These are phyloP conservation scores for Cyphellophora attinorum DNA, from an alignment of 2,329 filamentous ascomycete species.

Conservation along the genomic window DNA sequence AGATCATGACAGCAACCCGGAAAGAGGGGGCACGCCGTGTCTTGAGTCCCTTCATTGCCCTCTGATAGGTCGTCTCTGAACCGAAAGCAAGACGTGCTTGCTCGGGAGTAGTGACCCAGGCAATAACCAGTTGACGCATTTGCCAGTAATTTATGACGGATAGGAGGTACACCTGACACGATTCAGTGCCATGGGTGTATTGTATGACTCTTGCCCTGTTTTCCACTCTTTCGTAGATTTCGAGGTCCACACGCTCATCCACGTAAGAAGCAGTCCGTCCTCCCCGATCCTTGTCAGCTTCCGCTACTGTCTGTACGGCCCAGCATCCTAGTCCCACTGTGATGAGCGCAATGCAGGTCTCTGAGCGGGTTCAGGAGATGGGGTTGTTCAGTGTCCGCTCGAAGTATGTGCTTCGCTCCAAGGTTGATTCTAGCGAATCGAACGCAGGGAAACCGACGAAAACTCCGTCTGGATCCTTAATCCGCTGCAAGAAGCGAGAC, in stretches of 20 bases:
- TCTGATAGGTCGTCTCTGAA: slow-evolving; percentile 46
- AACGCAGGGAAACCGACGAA: slow-evolving; percentile 49
- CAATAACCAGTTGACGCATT: slow-evolving; percentile 39
- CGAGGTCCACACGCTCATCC: too few species aligned
- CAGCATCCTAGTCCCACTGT: slow-evolving; percentile 44
- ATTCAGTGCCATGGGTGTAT: slow-evolving; percentile 40
- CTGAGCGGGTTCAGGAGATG: slow-evolving; percentile 28
- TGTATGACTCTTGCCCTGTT: slow-evolving; percentile 43
- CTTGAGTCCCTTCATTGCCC: slow-evolving; percentile 44
- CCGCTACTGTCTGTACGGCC: too few species aligned
- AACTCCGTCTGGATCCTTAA: too few species aligned
- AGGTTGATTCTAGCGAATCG: slow-evolving; percentile 42
- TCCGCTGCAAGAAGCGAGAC: too few species aligned
- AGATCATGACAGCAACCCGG: too few species aligned
- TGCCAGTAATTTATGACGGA: slow-evolving; percentile 30
- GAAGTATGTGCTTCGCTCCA: slow-evolving; percentile 44
- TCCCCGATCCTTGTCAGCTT: too few species aligned
- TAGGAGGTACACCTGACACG: slow-evolving; percentile 44
- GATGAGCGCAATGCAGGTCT: slow-evolving; percentile 42
- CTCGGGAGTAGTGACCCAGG: slow-evolving; percentile 49
- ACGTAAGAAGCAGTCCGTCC: too few species aligned
- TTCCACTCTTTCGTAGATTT: slow-evolving; percentile 46
- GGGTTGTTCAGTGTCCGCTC: slow-evolving; percentile 33
- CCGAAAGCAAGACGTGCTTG: too few species aligned
- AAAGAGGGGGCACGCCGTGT: slow-evolving; percentile 33